Evolutionary conservation across 2,329 filamentous ascomycete species (phyloP), one percentile per base, ranked within the genome.

Genomic region (Calonectria leucothoes): DNA sequence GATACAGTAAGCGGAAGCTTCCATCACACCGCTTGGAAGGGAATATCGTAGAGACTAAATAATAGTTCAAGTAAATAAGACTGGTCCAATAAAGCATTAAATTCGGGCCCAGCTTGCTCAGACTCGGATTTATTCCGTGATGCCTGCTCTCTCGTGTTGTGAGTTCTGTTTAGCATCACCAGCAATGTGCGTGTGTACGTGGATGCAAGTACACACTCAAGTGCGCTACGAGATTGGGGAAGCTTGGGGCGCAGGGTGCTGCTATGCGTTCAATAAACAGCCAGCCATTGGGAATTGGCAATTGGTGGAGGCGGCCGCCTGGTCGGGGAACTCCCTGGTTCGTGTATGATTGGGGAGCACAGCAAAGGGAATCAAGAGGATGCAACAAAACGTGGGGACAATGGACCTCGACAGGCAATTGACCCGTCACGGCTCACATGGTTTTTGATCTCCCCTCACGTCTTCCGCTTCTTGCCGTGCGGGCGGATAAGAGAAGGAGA

Each of bases 251-350:
- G 64, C 35, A 66, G 55, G 45, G 33, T 64, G 71, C 69, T 69
- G 73, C 69, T 65, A 75, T 70, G 69, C 76, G 64, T 74, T 57
- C 77, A 69, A 72, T 76, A 20, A 23, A 66, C 68, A 69, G 31
- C 51, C 49, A 68, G 68, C 59, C 52, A 78, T 75, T 77, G 72
- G 75, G 68, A 61, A 31, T 31, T 29, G 69, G 25, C 14, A 25
- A 67, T 63, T 71, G 69, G 69, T 45, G 68, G 67, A 45, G 29
- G 45, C 48, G 51, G 25, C 66, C 49, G 49, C 63, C 11, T 66
- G 48, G 66, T 33, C 33, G 64, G 49, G 59, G 51, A 31, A 51
- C 37, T 72, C 48, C 70, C 63, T 72, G 42, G 66, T 39, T 68
- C 11, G 35, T 57, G 64, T 45, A 29, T 48, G 20, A 31, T 20